Conservation (phyloP, 163 green algal genomes). For the Smithsoniella earleae region DNA sequence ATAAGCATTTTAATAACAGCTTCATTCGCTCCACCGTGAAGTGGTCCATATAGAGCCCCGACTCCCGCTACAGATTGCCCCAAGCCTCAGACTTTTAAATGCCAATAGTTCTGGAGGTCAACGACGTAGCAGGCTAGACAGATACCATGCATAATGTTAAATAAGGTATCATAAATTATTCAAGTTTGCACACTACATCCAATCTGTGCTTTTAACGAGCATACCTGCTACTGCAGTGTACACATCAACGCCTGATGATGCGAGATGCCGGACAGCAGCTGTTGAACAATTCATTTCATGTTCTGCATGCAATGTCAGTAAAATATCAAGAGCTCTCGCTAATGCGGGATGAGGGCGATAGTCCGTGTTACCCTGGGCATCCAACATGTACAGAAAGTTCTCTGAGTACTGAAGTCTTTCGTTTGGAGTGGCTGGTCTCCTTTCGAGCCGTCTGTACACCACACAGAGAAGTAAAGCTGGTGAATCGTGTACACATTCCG, state of each 20-base stretch:
- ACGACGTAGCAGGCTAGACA: too few relatives aligned
- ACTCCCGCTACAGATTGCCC: slow-evolving; percentile 65
- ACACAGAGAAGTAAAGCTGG: too few relatives aligned
- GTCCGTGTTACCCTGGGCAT: slow-evolving; percentile 46
- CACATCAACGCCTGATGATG: slow-evolving; percentile 76
- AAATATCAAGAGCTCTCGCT: slow-evolving; percentile 77
- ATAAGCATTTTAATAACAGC: slow-evolving; percentile 34
- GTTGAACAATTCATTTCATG: slow-evolving; percentile 99
- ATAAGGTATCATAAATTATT: too few relatives aligned
- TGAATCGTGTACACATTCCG: too few relatives aligned
- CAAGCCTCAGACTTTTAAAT: too few relatives aligned
- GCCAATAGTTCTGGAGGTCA: too few relatives aligned
- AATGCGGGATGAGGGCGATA: slow-evolving; percentile 80
- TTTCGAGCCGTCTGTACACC: slow-evolving; percentile 42
- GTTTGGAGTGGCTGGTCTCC: slow-evolving; percentile 63
- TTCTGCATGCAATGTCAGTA: slow-evolving; percentile 97
- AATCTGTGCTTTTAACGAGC: too few relatives aligned
- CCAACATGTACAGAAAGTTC: slow-evolving; percentile 95
- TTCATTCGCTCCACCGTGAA: slow-evolving; percentile 97
- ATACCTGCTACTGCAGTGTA: slow-evolving; percentile 77
- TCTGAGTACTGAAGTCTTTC: slow-evolving; percentile 80
- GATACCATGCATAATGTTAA: too few relatives aligned
- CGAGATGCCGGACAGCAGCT: slow-evolving; percentile 55
- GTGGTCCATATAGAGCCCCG: slow-evolving; percentile 91
- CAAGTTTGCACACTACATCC: too few relatives aligned